Percentiles rank a stretch among this genome's conserved stretches.
phyloP scores from a whole-genome alignment of 495 filamentous ascomycete species.

The Pyrenula massariospora region DNA sequence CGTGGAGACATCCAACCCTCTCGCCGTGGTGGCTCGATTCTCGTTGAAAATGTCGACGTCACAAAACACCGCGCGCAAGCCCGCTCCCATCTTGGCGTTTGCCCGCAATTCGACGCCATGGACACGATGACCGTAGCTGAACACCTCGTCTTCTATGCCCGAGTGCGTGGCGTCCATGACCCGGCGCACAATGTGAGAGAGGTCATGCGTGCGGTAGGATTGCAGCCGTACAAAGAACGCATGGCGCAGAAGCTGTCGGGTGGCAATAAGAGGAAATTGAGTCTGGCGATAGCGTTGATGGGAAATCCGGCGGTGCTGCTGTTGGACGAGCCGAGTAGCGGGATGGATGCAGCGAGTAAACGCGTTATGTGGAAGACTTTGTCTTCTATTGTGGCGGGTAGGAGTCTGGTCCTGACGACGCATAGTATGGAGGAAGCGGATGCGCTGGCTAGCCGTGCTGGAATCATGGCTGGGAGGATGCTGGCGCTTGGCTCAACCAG shows the following conservation, averaged over 20 bases:
- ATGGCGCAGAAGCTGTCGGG: slow-evolving; percentile 37
- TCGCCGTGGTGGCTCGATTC: slow-evolving; percentile 41
- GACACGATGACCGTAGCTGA: slow-evolving; percentile 45
- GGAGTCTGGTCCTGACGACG: slow-evolving; percentile 30
- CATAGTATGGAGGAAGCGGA: slow-evolving; percentile 37
- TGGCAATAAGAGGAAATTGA: slow-evolving; percentile 45
- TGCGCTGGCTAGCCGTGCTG: slow-evolving; percentile 26
- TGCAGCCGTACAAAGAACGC: slow-evolving; percentile 21
- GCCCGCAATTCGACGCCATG: slow-evolving; percentile 42
- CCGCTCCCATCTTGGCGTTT: slow-evolving; percentile 61
- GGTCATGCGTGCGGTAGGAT: slow-evolving; percentile 30
- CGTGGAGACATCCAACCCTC: slow-evolving; percentile 69
- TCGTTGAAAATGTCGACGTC: slow-evolving; percentile 62
- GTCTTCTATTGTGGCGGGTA: slow-evolving; percentile 19
- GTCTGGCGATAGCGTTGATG: slow-evolving; percentile 34
- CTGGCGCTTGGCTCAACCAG: slow-evolving; percentile 27
- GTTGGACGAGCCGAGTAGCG: slow-evolving; percentile 35
- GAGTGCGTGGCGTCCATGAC: slow-evolving; percentile 37
- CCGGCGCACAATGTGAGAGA: slow-evolving; percentile 36
- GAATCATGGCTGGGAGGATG: slow-evolving; percentile 32
- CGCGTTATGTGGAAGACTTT: slow-evolving; percentile 37
- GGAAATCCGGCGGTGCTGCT: slow-evolving; percentile 36
- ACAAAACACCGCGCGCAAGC: slow-evolving; percentile 51
- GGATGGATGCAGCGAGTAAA: slow-evolving; percentile 39
- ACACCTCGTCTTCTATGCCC: slow-evolving; percentile 46